Base-by-base conservation (phyloP, 495 filamentous ascomycete genomes). In the Aspergillus avenaceus region DNA sequence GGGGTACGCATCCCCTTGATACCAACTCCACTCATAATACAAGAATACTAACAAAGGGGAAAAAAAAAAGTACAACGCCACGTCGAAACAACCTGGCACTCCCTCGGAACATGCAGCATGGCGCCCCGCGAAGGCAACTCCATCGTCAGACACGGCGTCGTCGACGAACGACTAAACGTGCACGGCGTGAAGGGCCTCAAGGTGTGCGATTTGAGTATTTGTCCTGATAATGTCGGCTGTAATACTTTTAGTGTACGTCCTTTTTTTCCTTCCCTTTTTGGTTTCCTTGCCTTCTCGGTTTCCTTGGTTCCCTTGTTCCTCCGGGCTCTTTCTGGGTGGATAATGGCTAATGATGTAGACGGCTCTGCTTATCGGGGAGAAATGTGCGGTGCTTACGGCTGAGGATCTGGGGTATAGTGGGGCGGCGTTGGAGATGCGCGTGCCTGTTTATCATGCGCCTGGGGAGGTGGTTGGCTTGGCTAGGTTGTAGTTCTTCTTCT, bases 361-460 rank as follows among this genome's bases (percentile, higher is more conserved):
- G 12, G 87, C 88, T 21, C 77, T 91, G 9, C 71, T 90, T 6
- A 91, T 93, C 47, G 88, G 87, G n/a, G 87, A 93, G 72, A 93
- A 93, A 68, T 82, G 78, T 19, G 85, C 85, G 0, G 67, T 85
- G 50, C 73, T 91, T 1, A 71, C 80, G n/a, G 86, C 81, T 3
- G 86, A 89, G 64, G 84, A 90, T 54, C 71, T 90, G 18, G 88
- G 87, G 4, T 91, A 90, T 64, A 83, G 78, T 21, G 87, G 87
- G 14, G 72, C 75, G 36, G 86, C 80, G 34, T 72, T 93, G 48
- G 79, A 88, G 49, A 92, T 93, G 87, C 82, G 82, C 60, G 84
- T 91, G 6, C 79, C 80, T 16, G 63, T 67, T 8, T 84, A 85
- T 54, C 67, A 84, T 52, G 81, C 80, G 1, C 80, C 81, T 0